These are phyloP conservation scores for Litsea cubeba DNA, from an alignment of 164 flowering plant species.

Conservation along the genomic window DNA sequence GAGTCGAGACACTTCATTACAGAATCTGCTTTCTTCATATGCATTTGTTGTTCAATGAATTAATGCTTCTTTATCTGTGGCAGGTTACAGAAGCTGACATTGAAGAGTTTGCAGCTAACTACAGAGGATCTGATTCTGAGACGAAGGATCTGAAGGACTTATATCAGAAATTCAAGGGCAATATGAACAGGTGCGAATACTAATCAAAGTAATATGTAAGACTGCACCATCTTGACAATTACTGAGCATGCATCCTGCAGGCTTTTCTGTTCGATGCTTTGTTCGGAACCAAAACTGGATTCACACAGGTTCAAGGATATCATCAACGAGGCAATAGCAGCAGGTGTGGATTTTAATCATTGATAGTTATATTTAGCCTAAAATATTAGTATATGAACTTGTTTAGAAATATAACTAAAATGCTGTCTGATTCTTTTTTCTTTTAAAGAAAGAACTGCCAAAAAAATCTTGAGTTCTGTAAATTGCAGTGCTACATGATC, in stretches of 20 bases:
- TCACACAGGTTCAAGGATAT: slow-evolving; percentile 96
- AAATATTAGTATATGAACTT: no score
- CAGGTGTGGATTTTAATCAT: slow-evolving; percentile 38
- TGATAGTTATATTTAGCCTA: no score
- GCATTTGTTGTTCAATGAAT: not conserved
- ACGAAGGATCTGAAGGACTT: slow-evolving; percentile 74
- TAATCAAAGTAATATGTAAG: not conserved
- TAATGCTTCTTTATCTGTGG: not conserved
- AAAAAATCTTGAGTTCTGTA: no score
- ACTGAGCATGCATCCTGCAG: slow-evolving; percentile 29
- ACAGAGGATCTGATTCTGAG: slow-evolving; percentile 93
- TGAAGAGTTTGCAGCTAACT: slow-evolving; percentile 90
- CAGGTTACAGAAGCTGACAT: slow-evolving; percentile 94
- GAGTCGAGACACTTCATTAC: not conserved
- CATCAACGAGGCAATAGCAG: slow-evolving; percentile 74
- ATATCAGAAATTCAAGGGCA: slow-evolving; percentile 71
- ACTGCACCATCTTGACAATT: not conserved
- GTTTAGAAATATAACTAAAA: no score
- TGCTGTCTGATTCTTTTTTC: no score
- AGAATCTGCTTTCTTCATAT: not conserved
- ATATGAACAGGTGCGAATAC: slow-evolving; percentile 69
- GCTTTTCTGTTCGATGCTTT: slow-evolving; percentile 93
- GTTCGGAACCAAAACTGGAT: slow-evolving; percentile 90
- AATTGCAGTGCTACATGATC: no score
- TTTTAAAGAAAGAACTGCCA: no score